Percentiles rank a stretch among this genome's conserved stretches.
phyloP scores from a whole-genome alignment of 164 flowering plant genomes.

The Buxus sempervirens region DNA sequence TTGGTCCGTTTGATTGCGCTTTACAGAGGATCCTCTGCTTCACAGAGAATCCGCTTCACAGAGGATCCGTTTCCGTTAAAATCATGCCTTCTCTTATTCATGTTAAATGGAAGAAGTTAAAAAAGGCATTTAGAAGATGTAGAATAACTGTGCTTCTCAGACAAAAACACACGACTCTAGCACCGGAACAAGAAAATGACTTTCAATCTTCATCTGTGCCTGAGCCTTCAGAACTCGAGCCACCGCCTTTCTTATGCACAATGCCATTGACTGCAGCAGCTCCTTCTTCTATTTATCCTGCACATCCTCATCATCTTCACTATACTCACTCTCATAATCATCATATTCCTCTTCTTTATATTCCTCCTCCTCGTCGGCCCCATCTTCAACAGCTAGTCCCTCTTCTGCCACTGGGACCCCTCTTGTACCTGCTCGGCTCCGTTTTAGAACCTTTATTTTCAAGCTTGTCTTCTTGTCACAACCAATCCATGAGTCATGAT shows the following conservation, averaged over 20 bases:
- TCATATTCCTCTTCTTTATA: conserved; percentile 49
- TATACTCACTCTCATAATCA: conserved; percentile 73
- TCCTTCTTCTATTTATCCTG: conserved; percentile 31
- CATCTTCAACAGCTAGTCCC: conserved; percentile 37
- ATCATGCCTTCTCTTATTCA: no score
- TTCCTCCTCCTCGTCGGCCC: conserved; percentile 54
- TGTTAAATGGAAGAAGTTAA: no score
- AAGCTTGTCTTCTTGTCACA: conserved; percentile 52
- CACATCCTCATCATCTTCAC: conserved; percentile 59
- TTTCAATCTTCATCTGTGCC: conserved; percentile 35
- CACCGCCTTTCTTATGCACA: conserved; percentile 16
- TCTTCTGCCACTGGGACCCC: conserved; percentile 34
- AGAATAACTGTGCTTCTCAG: neutral
- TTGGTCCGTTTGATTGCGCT: no score
- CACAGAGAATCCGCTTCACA: no score
- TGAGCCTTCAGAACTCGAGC: conserved; percentile 35
- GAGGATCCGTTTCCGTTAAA: no score
- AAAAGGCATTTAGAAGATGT: neutral
- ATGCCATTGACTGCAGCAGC: conserved; percentile 29
- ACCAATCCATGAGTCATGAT: conserved; percentile 78
- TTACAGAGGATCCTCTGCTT: no score
- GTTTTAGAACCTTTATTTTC: conserved; percentile 53
- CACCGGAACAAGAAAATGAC: neutral
- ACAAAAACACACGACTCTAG: no score
- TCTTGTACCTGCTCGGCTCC: conserved; percentile 53